Percentiles rank a stretch among this genome's conserved stretches.
Evolutionary conservation across 2,329 filamentous ascomycete genomes (phyloP).

Genomic region (Claviceps quebecensis): DNA sequence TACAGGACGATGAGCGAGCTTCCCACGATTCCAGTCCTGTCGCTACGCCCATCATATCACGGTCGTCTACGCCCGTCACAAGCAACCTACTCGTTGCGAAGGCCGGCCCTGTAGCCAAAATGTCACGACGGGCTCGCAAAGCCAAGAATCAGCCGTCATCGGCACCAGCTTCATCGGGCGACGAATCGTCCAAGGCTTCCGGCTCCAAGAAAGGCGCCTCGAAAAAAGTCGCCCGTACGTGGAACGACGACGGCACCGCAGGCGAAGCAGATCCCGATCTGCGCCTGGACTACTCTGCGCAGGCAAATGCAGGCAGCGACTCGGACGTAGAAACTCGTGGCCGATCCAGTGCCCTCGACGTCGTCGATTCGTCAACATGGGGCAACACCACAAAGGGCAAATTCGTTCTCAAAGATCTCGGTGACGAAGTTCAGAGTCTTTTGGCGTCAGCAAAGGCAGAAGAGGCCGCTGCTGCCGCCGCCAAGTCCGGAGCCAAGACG

Average conservation of each 20-base stretch:
- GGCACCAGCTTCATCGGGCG: constrained; percentile 63
- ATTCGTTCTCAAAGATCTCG: constrained; percentile 85
- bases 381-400: constrained; percentile 79
- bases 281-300: constrained; percentile 79
- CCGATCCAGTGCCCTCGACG: constrained; percentile 50
- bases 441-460: constrained; percentile 65
- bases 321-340: constrained; percentile 34
- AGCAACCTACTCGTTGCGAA: constrained; percentile 57
- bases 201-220: constrained; percentile 27
- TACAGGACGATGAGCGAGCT: constrained; percentile 19
- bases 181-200: constrained; percentile 48
- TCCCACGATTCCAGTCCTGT: constrained; percentile 59
- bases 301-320: constrained; percentile 37
- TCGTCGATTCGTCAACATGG: constrained; percentile 68
- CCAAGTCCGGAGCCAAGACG: constrained; percentile 34
- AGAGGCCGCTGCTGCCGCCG: constrained; percentile 28
- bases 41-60: constrained; percentile 59
- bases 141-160: constrained; percentile 43
- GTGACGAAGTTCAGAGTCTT: constrained; percentile 85
- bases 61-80: constrained; percentile 59
- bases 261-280: constrained; percentile 63
- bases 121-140: constrained; percentile 67
- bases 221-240: constrained; percentile 79
- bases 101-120: constrained; percentile 57
- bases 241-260: constrained; percentile 79